Evolutionary conservation across 2,329 filamentous ascomycete genomes (phyloP).

Genomic region (Xylariaceae sp.): DNA sequence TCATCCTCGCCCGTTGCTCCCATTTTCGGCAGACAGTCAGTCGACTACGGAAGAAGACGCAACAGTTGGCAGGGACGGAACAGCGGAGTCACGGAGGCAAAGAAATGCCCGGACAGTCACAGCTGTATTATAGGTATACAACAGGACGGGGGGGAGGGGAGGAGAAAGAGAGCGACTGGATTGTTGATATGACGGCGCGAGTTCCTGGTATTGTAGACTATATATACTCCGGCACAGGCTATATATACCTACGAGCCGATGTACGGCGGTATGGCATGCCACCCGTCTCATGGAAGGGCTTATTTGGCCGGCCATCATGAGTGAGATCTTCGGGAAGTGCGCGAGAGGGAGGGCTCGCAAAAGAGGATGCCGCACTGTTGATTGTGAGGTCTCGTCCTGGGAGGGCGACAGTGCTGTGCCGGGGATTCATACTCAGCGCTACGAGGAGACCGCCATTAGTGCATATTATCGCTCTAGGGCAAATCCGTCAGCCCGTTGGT

Average conservation of each 20-base stretch:
- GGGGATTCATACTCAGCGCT: conserved; percentile 17
- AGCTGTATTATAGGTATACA: not conserved
- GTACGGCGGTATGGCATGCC: not conserved
- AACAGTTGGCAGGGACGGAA: not conserved
- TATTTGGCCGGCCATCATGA: not conserved
- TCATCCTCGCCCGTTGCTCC: conserved; percentile 21
- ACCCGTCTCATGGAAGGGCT: not conserved
- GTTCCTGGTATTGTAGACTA: not conserved
- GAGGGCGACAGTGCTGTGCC: conserved; percentile 22
- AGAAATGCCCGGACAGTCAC: not conserved
- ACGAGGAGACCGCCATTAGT: conserved; percentile 2
- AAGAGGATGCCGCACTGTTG: conserved; percentile 29
- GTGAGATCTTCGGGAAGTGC: conserved; percentile 5
- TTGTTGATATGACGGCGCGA: not conserved
- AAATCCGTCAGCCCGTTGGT: not conserved
- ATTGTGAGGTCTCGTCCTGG: conserved; percentile 11
- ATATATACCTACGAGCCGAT: not conserved
- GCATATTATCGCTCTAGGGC: conserved; percentile 10
- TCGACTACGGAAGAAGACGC: not conserved
- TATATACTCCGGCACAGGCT: not conserved
- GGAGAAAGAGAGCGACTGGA: not conserved
- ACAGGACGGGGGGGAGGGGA: not conserved
- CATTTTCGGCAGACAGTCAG: not conserved
- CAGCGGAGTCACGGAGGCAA: not conserved
- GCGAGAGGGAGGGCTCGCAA: conserved; percentile 5